A percentile compares a stretch with the other conserved stretches of the same genome.
Evolutionary conservation across 768 basidiomycete genomes (phyloP).

Genomic region (Podaxis pistillaris): DNA sequence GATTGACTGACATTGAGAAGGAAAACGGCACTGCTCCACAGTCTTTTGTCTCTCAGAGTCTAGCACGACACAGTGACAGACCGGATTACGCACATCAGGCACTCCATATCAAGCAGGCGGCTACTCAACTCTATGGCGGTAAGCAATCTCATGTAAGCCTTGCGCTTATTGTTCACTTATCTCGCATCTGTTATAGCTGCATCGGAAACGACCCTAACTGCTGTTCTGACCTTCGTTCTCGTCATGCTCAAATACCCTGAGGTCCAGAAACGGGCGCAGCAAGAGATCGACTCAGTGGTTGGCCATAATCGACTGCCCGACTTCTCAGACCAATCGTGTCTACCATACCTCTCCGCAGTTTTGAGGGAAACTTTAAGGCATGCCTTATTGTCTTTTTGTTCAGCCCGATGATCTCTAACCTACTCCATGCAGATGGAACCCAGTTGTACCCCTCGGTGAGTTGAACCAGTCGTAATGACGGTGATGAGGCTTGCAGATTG

Average conservation of each 20-base stretch:
- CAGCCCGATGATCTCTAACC: not conserved
- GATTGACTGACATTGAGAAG: not conserved
- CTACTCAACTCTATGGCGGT: constrained; percentile 11
- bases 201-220: constrained; percentile 4
- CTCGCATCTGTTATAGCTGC: constrained; percentile 1
- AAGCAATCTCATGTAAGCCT: not conserved
- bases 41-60: not conserved
- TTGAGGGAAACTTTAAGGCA: constrained; percentile 23
- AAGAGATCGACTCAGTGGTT: constrained; percentile 26
- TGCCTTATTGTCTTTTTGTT: constrained; percentile 21
- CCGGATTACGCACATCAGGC: not conserved
- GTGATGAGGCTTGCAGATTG: not conserved
- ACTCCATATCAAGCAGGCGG: not conserved
- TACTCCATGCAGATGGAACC: constrained; percentile 2
- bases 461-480: not conserved
- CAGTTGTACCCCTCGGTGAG: constrained; percentile 27
- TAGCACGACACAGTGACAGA: not conserved
- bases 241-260: constrained; percentile 26
- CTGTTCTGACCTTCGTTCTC: constrained; percentile 22
- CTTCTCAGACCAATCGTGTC: constrained; percentile 20
- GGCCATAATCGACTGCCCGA: constrained; percentile 20
- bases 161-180: not conserved
- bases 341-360: constrained; percentile 24
- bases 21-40: not conserved
- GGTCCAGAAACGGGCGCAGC: constrained; percentile 25